These are phyloP conservation scores for Rhypophila decipiens DNA, from an alignment of 495 filamentous ascomycete genomes.

Conservation along the genomic window DNA sequence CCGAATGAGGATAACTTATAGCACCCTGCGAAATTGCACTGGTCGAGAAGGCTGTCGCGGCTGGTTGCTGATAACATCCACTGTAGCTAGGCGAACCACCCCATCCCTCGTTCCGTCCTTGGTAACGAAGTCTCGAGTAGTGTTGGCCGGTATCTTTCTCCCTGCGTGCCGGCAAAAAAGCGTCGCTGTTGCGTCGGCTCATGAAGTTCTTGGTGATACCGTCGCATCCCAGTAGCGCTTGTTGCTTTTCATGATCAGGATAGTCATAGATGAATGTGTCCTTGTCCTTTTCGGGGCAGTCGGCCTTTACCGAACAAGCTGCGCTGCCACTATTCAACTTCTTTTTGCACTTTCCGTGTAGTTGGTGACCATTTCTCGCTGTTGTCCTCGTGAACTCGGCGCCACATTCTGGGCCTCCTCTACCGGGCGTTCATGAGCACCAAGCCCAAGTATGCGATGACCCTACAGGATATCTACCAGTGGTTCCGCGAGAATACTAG, in stretches of 20 bases:
- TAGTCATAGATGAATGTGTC: too few relatives aligned
- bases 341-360: too few relatives aligned
- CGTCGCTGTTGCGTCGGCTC: conserved; percentile 36
- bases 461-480: conserved; percentile 79
- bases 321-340: too few relatives aligned
- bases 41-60: conserved; percentile 40
- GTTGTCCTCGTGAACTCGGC: too few relatives aligned
- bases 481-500: conserved; percentile 83
- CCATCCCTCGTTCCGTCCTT: conserved; percentile 32
- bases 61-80: conserved; percentile 49
- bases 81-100: conserved; percentile 45
- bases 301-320: too few relatives aligned
- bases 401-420: too few relatives aligned
- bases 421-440: conserved; percentile 62
- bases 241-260: too few relatives aligned
- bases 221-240: too few relatives aligned
- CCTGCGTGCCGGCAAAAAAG: conserved; percentile 32
- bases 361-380: too few relatives aligned
- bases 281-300: too few relatives aligned
- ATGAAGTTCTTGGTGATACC: conserved; percentile 35
- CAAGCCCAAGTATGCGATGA: conserved; percentile 57
- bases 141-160: conserved; percentile 42
- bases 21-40: conserved; percentile 39
- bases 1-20: conserved; percentile 45
- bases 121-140: conserved; percentile 38